phyloP scores from a whole-genome alignment of 768 basidiomycete species.

The Suillus variegatus region DNA sequence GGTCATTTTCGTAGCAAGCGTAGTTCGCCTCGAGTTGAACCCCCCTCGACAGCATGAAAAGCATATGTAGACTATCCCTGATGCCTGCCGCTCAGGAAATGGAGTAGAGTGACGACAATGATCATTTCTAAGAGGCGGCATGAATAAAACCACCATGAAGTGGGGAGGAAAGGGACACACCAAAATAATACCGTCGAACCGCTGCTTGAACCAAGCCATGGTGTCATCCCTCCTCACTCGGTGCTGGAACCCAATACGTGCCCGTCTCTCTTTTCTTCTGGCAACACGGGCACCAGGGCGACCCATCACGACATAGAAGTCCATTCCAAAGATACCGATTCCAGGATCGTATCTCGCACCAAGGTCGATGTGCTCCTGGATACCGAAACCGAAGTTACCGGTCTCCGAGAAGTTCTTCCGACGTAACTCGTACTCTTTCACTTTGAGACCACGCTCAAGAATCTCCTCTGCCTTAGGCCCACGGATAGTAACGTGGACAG shows the following conservation, averaged over 20 bases:
- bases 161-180: constrained; percentile 43
- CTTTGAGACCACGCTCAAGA: constrained; percentile 97
- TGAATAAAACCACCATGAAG: background rate
- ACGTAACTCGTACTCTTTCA: constrained; percentile 99
- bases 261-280: constrained; percentile 85
- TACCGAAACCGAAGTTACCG: constrained; percentile 99
- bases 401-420: constrained; percentile 98
- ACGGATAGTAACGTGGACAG: constrained; percentile 97
- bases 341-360: constrained; percentile 98
- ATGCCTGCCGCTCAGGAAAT: constrained; percentile 6
- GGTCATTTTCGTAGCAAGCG: background rate
- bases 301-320: constrained; percentile 98
- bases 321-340: constrained; percentile 99
- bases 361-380: constrained; percentile 99
- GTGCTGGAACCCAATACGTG: constrained; percentile 85
- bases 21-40: background rate
- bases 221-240: constrained; percentile 95
- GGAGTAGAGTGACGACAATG: background rate
- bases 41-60: constrained; percentile 2
- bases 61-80: constrained; percentile 4
- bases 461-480: constrained; percentile 99
- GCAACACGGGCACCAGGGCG: constrained; percentile 92
- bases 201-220: constrained; percentile 98
- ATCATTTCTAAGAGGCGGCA: background rate
- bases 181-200: constrained; percentile 97